Evolutionary conservation across 306 rosid species (phyloP).

Genomic region (Sophora flavescens): DNA sequence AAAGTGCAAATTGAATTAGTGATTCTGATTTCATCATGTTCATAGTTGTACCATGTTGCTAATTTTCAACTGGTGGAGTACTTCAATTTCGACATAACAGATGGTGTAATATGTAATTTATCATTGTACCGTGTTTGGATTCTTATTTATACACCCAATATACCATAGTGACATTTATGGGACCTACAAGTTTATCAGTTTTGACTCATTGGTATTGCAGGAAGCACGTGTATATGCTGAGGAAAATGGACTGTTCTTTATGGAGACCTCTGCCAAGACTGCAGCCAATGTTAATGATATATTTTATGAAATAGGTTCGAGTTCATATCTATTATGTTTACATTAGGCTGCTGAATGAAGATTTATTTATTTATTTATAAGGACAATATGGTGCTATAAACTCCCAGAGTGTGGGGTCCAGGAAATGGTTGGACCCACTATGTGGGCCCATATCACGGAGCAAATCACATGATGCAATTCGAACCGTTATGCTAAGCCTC

Average conservation of each 20-base stretch:
- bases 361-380: background rate
- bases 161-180: background rate
- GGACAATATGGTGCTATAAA: too few species aligned
- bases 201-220: slow-evolving; percentile 49
- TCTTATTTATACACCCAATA: slow-evolving; percentile 8
- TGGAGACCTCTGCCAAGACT: slow-evolving; percentile 76
- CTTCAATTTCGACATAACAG: slow-evolving; percentile 13
- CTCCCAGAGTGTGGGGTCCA: too few species aligned
- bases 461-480: too few species aligned
- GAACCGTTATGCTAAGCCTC: too few species aligned
- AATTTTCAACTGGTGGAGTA: background rate
- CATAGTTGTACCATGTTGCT: slow-evolving; percentile 16
- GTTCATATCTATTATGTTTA: slow-evolving; percentile 15
- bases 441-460: too few species aligned
- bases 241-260: slow-evolving; percentile 69
- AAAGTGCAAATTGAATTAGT: slow-evolving; percentile 19
- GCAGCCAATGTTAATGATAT: slow-evolving; percentile 68
- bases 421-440: too few species aligned
- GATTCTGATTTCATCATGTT: slow-evolving; percentile 24
- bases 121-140: slow-evolving; percentile 16
- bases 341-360: slow-evolving; percentile 24
- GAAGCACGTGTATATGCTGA: slow-evolving; percentile 68
- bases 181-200: slow-evolving; percentile 15
- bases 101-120: slow-evolving; percentile 25
- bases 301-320: slow-evolving; percentile 67